Evolutionary conservation across 495 filamentous ascomycete genomes (phyloP).

Genomic region (Penicillium macrosclerotiorum): DNA sequence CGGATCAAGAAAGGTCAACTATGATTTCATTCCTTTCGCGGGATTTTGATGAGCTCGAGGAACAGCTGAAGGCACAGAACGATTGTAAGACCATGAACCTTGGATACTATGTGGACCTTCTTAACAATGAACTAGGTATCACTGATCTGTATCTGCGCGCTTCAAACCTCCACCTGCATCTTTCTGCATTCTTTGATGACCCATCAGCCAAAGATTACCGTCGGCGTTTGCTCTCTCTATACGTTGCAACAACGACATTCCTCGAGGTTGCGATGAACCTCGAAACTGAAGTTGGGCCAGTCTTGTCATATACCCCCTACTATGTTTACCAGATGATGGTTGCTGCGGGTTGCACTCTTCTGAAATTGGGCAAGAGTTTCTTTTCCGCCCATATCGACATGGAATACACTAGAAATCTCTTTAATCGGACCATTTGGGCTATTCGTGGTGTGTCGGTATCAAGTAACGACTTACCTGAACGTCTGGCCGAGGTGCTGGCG

Average conservation of each 20-base stretch:
- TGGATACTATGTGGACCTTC: neutral
- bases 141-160: slow-evolving; percentile 74
- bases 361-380: slow-evolving; percentile 85
- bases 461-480: slow-evolving; percentile 80
- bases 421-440: slow-evolving; percentile 71
- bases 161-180: slow-evolving; percentile 75
- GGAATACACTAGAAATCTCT: slow-evolving; percentile 69
- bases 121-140: slow-evolving; percentile 50
- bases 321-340: slow-evolving; percentile 93
- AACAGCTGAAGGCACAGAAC: slow-evolving; percentile 39
- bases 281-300: slow-evolving; percentile 45
- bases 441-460: slow-evolving; percentile 76
- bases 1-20: slow-evolving; percentile 66
- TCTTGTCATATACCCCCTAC: slow-evolving; percentile 73
- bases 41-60: slow-evolving; percentile 54
- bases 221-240: slow-evolving; percentile 73
- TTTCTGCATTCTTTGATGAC: slow-evolving; percentile 87
- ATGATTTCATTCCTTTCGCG: slow-evolving; percentile 56
- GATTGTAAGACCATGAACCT: slow-evolving; percentile 33
- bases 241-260: slow-evolving; percentile 71
- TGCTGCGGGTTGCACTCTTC: slow-evolving; percentile 76
- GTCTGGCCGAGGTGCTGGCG: slow-evolving; percentile 83
- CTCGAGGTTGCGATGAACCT: slow-evolving; percentile 69
- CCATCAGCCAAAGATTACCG: slow-evolving; percentile 70
- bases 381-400: slow-evolving; percentile 68